phyloP scores from a whole-genome alignment of 2,329 filamentous ascomycete genomes.

The Colletotrichum cuscutae region DNA sequence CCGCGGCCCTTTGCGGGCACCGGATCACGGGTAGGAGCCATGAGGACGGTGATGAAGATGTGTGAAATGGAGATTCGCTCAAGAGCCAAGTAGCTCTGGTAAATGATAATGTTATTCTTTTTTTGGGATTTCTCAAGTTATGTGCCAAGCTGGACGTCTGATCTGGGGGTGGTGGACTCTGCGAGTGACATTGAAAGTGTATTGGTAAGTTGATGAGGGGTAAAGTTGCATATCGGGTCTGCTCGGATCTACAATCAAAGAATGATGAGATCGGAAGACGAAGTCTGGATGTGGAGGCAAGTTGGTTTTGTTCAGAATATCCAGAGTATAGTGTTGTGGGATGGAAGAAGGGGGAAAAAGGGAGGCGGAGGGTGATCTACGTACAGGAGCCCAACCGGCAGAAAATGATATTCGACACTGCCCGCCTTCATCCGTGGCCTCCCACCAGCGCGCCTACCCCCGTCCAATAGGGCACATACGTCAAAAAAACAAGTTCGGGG shows the following conservation, averaged over 20 bases:
- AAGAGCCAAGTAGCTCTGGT: background rate
- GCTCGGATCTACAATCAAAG: constrained; percentile 31
- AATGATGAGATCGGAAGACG: constrained; percentile 27
- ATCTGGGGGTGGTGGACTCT: constrained; percentile 33
- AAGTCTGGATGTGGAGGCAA: constrained; percentile 25
- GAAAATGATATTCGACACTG: constrained; percentile 32
- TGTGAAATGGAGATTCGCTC: background rate
- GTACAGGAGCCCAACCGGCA: constrained; percentile 31
- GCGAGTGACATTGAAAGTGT: constrained; percentile 34
- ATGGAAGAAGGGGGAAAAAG: constrained; percentile 19
- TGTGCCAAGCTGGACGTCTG: constrained; percentile 35
- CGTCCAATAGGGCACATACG: constrained; percentile 32
- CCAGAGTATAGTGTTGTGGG: constrained; percentile 28
- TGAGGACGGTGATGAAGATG: constrained; percentile 2
- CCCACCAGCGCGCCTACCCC: constrained; percentile 28
- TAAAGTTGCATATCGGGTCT: constrained; percentile 35
- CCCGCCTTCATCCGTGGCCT: constrained; percentile 31
- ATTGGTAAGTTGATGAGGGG: constrained; percentile 30
- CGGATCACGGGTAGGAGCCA: constrained; percentile 33
- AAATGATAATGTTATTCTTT: constrained; percentile 1
- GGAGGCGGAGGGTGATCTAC: constrained; percentile 11
- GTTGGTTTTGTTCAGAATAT: constrained; percentile 32
- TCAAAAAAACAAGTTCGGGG: constrained; percentile 2
- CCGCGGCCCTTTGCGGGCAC: constrained; percentile 23
- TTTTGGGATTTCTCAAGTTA: constrained; percentile 31